Conservation (phyloP, 2,329 filamentous ascomycete species). For the Fusarium sororula region DNA sequence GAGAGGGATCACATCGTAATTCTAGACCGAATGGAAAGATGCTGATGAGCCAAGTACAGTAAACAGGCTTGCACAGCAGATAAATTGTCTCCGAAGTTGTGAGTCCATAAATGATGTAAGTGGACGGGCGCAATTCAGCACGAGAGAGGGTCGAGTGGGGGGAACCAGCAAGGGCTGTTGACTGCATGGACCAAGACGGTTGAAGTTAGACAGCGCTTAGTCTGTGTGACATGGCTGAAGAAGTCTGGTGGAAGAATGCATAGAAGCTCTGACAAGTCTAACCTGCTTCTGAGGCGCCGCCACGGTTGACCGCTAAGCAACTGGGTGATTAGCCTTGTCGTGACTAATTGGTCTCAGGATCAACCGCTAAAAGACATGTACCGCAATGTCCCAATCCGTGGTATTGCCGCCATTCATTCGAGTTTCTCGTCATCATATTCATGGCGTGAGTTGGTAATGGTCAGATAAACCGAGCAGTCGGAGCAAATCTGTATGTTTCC, state of each 20-base stretch:
- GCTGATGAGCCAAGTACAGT: constrained; percentile 1
- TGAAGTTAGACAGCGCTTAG: constrained; percentile 22
- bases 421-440: constrained; percentile 24
- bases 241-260: constrained; percentile 43
- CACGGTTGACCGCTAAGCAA: constrained; percentile 22
- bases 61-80: constrained; percentile 15
- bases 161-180: constrained; percentile 28
- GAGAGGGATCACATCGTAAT: constrained; percentile 14
- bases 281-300: constrained; percentile 21
- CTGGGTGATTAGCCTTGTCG: constrained; percentile 7
- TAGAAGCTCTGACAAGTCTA: constrained; percentile 35
- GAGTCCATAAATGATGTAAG: constrained; percentile 43
- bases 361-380: constrained; percentile 12
- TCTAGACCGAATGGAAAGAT: constrained; percentile 20
- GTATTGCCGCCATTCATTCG: constrained; percentile 25
- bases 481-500: constrained; percentile 7
- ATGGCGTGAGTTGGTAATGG: constrained; percentile 36
- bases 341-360: constrained; percentile 13
- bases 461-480: constrained; percentile 19
- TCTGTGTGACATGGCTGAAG: constrained; percentile 16
- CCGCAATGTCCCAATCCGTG: constrained; percentile 5
- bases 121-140: constrained; percentile 36
- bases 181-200: constrained; percentile 7
- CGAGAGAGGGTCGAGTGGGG: constrained; percentile 30
- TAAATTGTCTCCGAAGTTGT: constrained; percentile 25